Base-by-base conservation (phyloP, 192 early-diverging fungal genomes). In the Umbelopsis isabellina region DNA sequence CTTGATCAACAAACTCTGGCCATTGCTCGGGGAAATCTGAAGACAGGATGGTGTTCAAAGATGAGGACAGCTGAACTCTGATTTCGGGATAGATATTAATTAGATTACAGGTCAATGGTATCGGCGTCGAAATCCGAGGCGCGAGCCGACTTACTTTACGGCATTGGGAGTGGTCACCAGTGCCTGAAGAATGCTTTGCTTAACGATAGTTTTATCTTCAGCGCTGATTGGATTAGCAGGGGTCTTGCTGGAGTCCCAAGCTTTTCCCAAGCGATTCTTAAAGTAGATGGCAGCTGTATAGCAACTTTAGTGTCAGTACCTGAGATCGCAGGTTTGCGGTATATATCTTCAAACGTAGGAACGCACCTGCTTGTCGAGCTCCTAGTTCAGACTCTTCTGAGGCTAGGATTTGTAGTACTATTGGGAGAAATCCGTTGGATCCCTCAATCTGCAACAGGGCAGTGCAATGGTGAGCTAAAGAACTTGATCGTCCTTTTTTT, bases 1-100 rank as follows among this genome's bases (percentile, higher is more conserved):
- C 78, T 27, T 91, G 85, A 53, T 76, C 80, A 21, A 92, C 83
- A 70, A 92, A 95, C 53, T 89, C 76, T 0, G 93, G 90, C 94
- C 95, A 99, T 51, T 89, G 83, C 8, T 89, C 76, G 27, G 89
- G 91, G 68, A 90, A 92, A 72, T 99, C 97, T 69, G 81, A 79
- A 49, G 83, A 78, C 21, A 99, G 84, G 47, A 97, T 92, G 30
- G 84, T 78, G 33, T 87, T 85, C 51, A 97, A 81, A 49, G 90
- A 91, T 50, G 90, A 88, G 27, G 92, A 79, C 45, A 98, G 83
- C 79, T 96, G 95, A 21, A 90, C 75, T 46, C 86, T 87, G 69
- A 49, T 11, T 49, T 30, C 27, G 23, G 21, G 20, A 18, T 21
- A 71, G 16, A 6, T n/a, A 9, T 41, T 1, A 41, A 10, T 41